Evolutionary conservation across 2,329 filamentous ascomycete genomes (phyloP), one percentile per base, ranked within the genome.

Genomic region (Huntiella savannae): DNA sequence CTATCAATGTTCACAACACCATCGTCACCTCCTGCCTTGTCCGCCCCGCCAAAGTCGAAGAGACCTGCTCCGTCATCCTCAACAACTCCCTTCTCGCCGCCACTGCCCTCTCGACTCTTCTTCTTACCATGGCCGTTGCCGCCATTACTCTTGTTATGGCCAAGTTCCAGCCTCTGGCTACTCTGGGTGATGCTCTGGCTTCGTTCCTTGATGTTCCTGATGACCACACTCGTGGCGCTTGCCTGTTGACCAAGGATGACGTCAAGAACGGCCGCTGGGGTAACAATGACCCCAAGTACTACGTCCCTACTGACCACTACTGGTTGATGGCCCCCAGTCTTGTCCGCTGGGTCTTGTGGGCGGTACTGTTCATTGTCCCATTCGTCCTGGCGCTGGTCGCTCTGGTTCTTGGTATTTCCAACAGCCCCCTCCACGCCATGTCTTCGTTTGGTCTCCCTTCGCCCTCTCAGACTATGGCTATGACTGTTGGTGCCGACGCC

Each of bases 131-230:
- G 17, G 59, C 60, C 38, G 53, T 59, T 33, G 56, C 60, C 16
- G 60, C 64, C 3, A 57, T 64, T 3, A 64, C 67, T 50, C 56
- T 62, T 1, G 50, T 63, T 38, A 64, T 39, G 54, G 58, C 54
- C 49, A 56, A 55, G 13, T 64, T 67, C 52, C 55, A 57, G 12
- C 68, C 67, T 1, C 60, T 72, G 4, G 62, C 65, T 12, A 71
- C 68, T 0, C 58, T 71, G 3, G 69, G 69, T 32, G 69, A 72
- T 50, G 65, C 66, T 22, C 57, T 72, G n/a, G 54, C 61, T 4
- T 71, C 68, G 1, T 71, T 72, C 47, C 61, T 72, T 40, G 55
- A 57, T 10, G 58, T 62, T 1, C 63, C 67, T 0, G 69, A 72
- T 52, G 54, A 55, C 1, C 60, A 59, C 1, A 70, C 68, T 0